Base-by-base conservation (phyloP, 75 land plant species). In the Pseudotsuga menziesii region DNA sequence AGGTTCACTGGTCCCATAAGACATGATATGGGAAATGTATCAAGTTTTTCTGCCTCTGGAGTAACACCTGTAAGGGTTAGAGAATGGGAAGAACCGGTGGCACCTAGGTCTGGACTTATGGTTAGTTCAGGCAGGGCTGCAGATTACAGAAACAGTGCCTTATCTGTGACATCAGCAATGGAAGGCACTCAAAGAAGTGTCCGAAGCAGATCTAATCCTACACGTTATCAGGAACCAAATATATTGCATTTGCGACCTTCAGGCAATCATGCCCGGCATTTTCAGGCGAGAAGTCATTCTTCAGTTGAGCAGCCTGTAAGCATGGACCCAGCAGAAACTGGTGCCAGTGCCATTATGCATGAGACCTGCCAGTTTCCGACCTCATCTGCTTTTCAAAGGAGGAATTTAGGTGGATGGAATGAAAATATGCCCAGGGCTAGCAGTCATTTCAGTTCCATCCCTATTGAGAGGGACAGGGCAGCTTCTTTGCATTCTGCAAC, bases 201-300 rank as follows among this genome's bases (percentile, higher is more conserved):
- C n/a, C 44, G 72, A n/a, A 69, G 35, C 52, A 69, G 72, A 16
- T 20, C 72, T 19, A 36, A 41, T 69, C 23, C 44, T 36, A 19
- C 72, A 69, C 41, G 20, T 69, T 44, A 69, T 69, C 23, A 69
- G 35, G 72, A 69, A 19, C 72, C 20, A 41, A 19, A 69, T 69
- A 3, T n/a, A 69, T 20, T 22, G 8, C 48, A 69, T 69, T 69
- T 19, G 52, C 72, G 52, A 20, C 48, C 8, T 19, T 17, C 72
- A 69, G 72, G 72, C 23, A 69, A 69, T 69, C 19, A 39, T 41
- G 11, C 22, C 16, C 19, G 52, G 52, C 72, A 39, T 41, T n/a
- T 41, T n/a, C 52, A n/a, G 17, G 23, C 25, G 3, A 69, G 72
- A 20, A 69, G 13, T 48, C 54, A 48, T 41, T 41, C 72, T 41